phyloP scores from a whole-genome alignment of 345 rosid genomes.

The Ceriops decandra region DNA sequence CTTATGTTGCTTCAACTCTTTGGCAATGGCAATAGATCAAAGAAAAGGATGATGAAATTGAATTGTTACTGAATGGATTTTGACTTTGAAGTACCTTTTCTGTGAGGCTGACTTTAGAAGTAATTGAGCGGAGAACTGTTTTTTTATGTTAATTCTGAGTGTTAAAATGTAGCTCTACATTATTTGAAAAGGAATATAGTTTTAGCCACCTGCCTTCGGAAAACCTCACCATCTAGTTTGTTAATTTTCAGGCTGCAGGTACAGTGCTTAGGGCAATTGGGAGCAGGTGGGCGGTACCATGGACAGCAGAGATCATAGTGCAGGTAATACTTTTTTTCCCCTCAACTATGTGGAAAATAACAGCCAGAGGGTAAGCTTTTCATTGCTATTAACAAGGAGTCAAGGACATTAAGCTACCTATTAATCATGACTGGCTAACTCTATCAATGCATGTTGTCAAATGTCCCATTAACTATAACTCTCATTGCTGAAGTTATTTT shows the following conservation, averaged over 20 bases:
- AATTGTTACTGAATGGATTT: background rate
- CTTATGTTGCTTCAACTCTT: background rate
- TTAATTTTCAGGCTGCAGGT: conserved; percentile 66
- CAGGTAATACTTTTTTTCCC: conserved; percentile 43
- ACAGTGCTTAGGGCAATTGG: conserved; percentile 60
- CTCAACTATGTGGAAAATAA: background rate
- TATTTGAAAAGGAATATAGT: background rate
- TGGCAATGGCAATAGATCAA: background rate
- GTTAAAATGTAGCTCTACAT: background rate
- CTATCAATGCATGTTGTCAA: too few species aligned
- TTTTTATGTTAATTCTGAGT: background rate
- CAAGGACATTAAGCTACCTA: too few species aligned
- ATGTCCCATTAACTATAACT: too few species aligned
- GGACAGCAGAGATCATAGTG: conserved; percentile 89
- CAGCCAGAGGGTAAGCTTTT: conserved; percentile 1
- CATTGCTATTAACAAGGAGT: background rate
- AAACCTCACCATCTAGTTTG: background rate
- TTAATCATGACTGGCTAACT: too few species aligned
- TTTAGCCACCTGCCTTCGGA: background rate
- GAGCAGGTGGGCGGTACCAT: conserved; percentile 87
- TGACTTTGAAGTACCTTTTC: background rate
- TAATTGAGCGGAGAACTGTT: background rate
- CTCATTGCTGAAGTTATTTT: too few species aligned
- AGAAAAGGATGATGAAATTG: background rate
- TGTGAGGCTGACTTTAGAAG: background rate